Evolutionary conservation across 257 asterid genomes (phyloP), one percentile per base, ranked within the genome.

Genomic region (Ophiorrhiza pumila): DNA sequence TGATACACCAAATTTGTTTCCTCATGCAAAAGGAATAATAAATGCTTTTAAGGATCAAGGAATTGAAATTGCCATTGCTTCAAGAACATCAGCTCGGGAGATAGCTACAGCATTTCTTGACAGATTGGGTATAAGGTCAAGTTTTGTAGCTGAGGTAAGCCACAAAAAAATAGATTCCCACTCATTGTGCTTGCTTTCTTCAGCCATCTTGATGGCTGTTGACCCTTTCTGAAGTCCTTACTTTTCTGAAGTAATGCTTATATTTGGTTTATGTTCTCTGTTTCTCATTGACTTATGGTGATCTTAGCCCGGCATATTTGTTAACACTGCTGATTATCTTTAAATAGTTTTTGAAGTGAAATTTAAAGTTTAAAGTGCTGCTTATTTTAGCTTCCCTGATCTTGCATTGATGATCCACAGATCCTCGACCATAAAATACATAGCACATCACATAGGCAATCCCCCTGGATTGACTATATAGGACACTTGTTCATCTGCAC

Each of bases 11-110:
- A 18, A 71, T 47, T 32, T 78, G 60, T 81, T 66, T 58, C 83
- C 80, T 65, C 83, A 78, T 31, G 85, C 78, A 57, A 67, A 22
- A 45, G 85, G 78, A 35, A 81, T 78, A 52, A 57, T 78, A 39
- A 12, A 62, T 42, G 79, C 83, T 35, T 75, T 81, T 13, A 78
- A 81, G 70, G 79, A 60, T 39, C 31, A 13, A 9, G 83, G 80
- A 31, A 64, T 81, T 63, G 68, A 68, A 7, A 31, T 78, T 9
- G 85, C 83, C 73, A 75, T 81, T 52, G 83, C 85, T 76, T 81
- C 85, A 59, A 74, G 80, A 74, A 71, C 83, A 8, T 74, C 79
- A n/a, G 68, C 80, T 61, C 75, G 65, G 42, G 70, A 78, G 22
- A 78, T 67, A 71, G 85, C 85, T 12, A 59, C 65, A 15, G 43